phyloP scores from a whole-genome alignment of 1,284 basidiomycete genomes.

The Nidula niveotomentosa region DNA sequence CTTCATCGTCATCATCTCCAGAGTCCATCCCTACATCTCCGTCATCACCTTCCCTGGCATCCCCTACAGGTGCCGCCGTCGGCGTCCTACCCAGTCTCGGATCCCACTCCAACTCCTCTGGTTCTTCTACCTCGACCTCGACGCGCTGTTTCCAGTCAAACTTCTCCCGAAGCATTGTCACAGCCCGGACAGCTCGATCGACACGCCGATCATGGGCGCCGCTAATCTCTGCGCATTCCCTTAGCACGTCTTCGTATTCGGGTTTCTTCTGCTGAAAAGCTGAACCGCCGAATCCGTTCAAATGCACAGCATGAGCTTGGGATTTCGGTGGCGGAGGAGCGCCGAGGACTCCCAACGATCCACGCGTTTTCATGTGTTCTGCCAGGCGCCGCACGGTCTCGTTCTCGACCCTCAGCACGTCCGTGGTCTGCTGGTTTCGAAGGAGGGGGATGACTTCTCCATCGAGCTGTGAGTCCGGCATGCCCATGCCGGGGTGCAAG shows the following conservation, averaged over 20 bases:
- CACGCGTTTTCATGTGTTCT: conserved; percentile 62
- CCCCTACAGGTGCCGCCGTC: conserved; percentile 33
- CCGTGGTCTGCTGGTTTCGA: conserved; percentile 73
- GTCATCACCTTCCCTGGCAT: conserved; percentile 31
- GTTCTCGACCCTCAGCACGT: conserved; percentile 67
- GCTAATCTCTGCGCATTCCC: conserved; percentile 64
- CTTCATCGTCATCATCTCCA: conserved; percentile 10
- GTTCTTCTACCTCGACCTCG: conserved; percentile 70
- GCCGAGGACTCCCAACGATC: conserved; percentile 53
- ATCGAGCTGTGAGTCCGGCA: conserved; percentile 68
- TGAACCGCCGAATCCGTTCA: conserved; percentile 13
- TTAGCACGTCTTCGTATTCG: conserved; percentile 61
- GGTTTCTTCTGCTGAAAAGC: conserved; percentile 30
- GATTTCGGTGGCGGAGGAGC: conserved; percentile 19
- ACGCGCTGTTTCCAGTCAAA: conserved; percentile 79
- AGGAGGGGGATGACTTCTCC: conserved; percentile 69
- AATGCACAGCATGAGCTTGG: conserved; percentile 9
- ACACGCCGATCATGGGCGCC: conserved; percentile 69
- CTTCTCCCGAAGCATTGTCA: conserved; percentile 69
- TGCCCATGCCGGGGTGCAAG: conserved; percentile 55
- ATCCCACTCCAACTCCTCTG: conserved; percentile 72
- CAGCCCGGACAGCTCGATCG: conserved; percentile 70
- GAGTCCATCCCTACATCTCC: conserved; percentile 20
- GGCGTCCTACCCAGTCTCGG: conserved; percentile 35
- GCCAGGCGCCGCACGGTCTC: conserved; percentile 67